Evolutionary conservation across 371 early-diverging fungal genomes (phyloP), one percentile per base, ranked within the genome.

Genomic region (Zychaea mexicana): DNA sequence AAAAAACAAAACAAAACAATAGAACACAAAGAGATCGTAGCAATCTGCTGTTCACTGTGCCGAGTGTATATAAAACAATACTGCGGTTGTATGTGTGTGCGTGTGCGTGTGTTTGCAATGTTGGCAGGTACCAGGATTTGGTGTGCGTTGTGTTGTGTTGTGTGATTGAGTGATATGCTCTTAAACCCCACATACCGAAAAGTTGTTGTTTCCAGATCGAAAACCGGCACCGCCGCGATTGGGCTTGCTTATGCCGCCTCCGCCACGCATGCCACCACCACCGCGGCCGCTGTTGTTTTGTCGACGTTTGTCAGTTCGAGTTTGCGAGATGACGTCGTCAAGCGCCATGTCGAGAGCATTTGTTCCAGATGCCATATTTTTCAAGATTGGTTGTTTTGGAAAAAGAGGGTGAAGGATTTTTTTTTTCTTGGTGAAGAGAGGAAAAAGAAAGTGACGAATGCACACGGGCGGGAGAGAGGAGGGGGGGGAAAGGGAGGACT

Each of bases 341-440:
- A 81, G 81, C 54, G 81, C 78, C 81, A 81, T 81, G 66, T 81
- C 81, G 52, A 81, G 78, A 65, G 73, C 76, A 36, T 73, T 71
- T 56, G 65, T 32, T 32, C 59, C 62, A 33, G 69, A 62, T 24
- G 70, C 59, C 70, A 69, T 69, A 32, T 59, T 57, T 32, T 54
- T 57, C n/a, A 4, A 17, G 49, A 52, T 67, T 33, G 28, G 49
- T n/a, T 57, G 9, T 4, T 42, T 42, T 54, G 33, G 30, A 46
- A 46, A 26, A 60, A 36, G 27, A 59, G 55, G 54, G 27, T 24
- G 19, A 42, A 55, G 22, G 19, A 27, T 12, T 27, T n/a, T n/a
- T n/a, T n/a, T n/a, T n/a, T n/a, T n/a, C n/a, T n/a, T n/a, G 15
- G 47, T 61, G 39, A 15, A 59, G 8, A 57, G 24, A 32, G 12